Base-by-base conservation (phyloP, 2,329 filamentous ascomycete genomes). In the Coniochaeta hoffmannii region DNA sequence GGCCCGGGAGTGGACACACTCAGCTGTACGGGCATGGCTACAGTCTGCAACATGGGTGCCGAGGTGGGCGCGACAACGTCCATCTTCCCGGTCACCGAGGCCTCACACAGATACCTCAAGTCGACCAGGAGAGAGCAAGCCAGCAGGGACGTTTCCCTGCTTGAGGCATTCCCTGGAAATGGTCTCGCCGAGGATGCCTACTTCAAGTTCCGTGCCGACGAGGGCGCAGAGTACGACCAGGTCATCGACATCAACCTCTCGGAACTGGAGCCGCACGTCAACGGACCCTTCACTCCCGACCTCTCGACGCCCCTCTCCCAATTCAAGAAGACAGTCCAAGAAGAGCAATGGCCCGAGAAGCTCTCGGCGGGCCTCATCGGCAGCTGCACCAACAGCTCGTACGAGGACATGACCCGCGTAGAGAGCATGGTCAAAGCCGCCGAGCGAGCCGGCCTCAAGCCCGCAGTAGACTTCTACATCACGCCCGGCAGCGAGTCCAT, bases 311-410 rank as follows among this genome's bases (percentile, higher is more conserved):
- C 94, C 4, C 76, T 99, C 55, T 97, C 92, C 51, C 81, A 87
- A 67, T 99, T 99, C 76, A 90, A 91, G 68, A 81, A 89, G 57
- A 86, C 88, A 1, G 90, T 97, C 22, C 80, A 88, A 71, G 80
- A 87, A 64, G 90, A 97, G 71, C 77, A 88, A 53, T 99, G 94
- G 94, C 94, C 94, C 2, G 83, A 89, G 68, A 90, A 87, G 60
- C 87, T 99, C 59, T 94, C 91, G 12, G 93, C 94, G 26, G 92
- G 92, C 53, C 81, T 99, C 55, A 99, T 99, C 68, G 94, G 94
- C 58, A 96, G 91, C 75, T 99, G 94, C 79, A 99, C 94, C 53
- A 99, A 99, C 80, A 96, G 90, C 71, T 97, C 94, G 2, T 99
- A 97, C 71, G 88, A 97, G 73, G 94, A 99, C 69, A 99, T 99